Percentiles rank a stretch among this genome's conserved stretches.
These are phyloP conservation scores for Tetrahymena malaccensis DNA, from an alignment of 73 alveolate species.

Conservation along the genomic window DNA sequence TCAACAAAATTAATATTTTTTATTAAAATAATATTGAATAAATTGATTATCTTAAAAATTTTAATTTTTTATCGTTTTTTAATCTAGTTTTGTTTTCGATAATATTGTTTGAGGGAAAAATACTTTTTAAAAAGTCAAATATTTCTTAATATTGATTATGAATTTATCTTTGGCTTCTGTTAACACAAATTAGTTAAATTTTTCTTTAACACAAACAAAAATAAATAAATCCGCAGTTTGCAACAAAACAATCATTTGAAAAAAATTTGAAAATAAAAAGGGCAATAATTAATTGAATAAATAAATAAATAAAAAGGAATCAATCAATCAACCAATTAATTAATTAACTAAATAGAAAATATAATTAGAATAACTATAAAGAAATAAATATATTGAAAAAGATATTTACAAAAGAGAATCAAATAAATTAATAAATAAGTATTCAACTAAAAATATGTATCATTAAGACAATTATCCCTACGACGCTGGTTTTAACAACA, in stretches of 20 bases:
- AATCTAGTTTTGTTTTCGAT: neutral
- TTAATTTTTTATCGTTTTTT: neutral
- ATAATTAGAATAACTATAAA: neutral
- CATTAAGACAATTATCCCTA: neutral
- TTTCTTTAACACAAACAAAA: neutral
- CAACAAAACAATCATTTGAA: neutral
- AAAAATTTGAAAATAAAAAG: neutral
- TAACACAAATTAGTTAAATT: neutral
- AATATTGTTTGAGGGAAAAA: neutral
- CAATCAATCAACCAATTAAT: no score
- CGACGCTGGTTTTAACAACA: neutral
- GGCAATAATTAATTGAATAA: neutral
- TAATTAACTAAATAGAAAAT: neutral
- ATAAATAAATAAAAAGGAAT: neutral
- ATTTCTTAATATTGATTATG: neutral
- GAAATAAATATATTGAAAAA: neutral
- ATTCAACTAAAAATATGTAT: neutral
- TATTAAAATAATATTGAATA: no score
- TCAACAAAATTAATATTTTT: no score
- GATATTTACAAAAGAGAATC: neutral
- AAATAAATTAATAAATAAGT: neutral
- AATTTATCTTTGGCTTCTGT: neutral
- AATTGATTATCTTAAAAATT: no score
- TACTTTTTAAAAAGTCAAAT: neutral
- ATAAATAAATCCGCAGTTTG: neutral